Base-by-base conservation (phyloP, 257 asterid genomes). In the Solanum chmielewskii region DNA sequence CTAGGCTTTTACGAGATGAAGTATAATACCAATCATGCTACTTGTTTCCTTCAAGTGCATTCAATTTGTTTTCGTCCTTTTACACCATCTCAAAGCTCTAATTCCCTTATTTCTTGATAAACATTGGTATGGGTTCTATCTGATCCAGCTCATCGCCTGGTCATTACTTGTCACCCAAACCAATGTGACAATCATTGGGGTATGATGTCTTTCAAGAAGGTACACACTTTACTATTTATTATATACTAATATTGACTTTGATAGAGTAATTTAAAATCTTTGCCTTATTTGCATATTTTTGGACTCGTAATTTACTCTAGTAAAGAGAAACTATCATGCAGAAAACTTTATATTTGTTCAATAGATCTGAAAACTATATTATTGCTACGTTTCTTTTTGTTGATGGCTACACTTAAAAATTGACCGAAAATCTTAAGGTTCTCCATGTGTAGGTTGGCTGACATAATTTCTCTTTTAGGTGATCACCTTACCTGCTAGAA, bases 1-100 rank as follows among this genome's bases (percentile, higher is more conserved):
- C 98, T 9, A 97, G 99, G 70, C 98, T 96, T 84, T 78, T 96
- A 25, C 98, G 96, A 83, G 98, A 96, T 89, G 97, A 96, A 98
- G 98, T 93, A 12, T 83, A 92, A 49, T 75, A 69, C 35, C 14
- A 31, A 69, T 69, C 6, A 11, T 15, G 23, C 41, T 15, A 29
- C 41, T 29, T 29, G n/a, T 69, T 13, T 69, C 42, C 23, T 3
- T 69, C 25, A 33, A 33, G 35, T 3, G 35, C 35, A 33, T 33
- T 33, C 35, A 33, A 3, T 33, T 33, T 33, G 35, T 33, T 33
- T 33, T 33, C 35, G 5, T 33, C 5, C 8, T 69, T 33, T 71
- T 3, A 8, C 13, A 33, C 45, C 44, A 16, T 33, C 25, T 16
- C 78, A 18, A 71, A 33, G 78, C 45, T 16, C 9, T 33, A 35